Conservation (phyloP, 805 yeast genomes). For the Kluyveromyces lactis region DNA sequence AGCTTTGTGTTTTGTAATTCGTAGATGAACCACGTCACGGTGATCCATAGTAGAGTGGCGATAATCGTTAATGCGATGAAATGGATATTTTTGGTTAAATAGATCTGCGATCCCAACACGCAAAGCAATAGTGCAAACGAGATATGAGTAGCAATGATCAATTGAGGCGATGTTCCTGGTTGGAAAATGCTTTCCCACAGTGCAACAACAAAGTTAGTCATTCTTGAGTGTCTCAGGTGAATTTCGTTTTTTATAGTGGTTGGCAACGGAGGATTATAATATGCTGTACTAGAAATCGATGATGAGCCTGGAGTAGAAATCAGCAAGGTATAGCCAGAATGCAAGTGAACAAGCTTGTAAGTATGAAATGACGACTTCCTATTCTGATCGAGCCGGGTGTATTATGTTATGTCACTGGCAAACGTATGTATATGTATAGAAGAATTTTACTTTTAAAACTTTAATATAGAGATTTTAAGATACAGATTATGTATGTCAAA, state of each 20-base stretch:
- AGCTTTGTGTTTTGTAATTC: slow-evolving; percentile 47
- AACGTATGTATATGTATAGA: too few species aligned
- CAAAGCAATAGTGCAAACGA: slow-evolving; percentile 65
- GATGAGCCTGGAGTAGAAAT: too few species aligned
- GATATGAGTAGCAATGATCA: slow-evolving; percentile 79
- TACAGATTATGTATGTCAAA: too few species aligned
- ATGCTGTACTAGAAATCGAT: too few species aligned
- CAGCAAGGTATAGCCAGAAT: background rate
- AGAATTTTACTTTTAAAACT: too few species aligned
- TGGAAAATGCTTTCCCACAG: slow-evolving; percentile 87
- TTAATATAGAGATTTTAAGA: too few species aligned
- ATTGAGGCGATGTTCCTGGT: slow-evolving; percentile 89
- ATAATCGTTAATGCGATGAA: slow-evolving; percentile 46
- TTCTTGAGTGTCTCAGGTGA: slow-evolving; percentile 1
- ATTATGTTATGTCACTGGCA: too few species aligned
- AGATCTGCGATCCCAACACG: slow-evolving; percentile 45
- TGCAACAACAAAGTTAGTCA: slow-evolving; percentile 33
- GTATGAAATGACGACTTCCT: too few species aligned
- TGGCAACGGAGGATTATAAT: too few species aligned
- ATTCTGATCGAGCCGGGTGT: too few species aligned
- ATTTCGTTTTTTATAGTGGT: too few species aligned
- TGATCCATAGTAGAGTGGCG: slow-evolving; percentile 61
- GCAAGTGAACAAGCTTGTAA: too few species aligned
- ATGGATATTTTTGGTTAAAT: slow-evolving; percentile 58
- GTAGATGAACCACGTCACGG: slow-evolving; percentile 79